Evolutionary conservation across 169 alveolate genomes (phyloP), one percentile per base, ranked within the genome.

Genomic region (Plasmodium berghei): DNA sequence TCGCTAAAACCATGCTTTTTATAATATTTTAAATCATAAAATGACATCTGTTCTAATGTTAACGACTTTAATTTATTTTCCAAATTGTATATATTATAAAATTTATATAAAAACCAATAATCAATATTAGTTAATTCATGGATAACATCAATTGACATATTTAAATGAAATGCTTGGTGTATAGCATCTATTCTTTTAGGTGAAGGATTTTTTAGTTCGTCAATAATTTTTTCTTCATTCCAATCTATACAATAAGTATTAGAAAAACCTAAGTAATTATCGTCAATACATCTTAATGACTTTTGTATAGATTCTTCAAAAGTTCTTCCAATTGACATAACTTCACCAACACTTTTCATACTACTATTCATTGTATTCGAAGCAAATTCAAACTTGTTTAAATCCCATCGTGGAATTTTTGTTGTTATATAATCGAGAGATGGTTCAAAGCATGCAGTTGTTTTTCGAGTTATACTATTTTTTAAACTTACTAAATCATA

Each of bases 391-490:
- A 96, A 96, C 87, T 96, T 96, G 55, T 90, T 89, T 69, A 96
- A 87, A 59, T 96, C 98, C 98, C 98, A 93, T 73, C 96, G 87
- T 54, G 98, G 98, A 22, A 95, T 93, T 91, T 96, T 96, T 9
- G 95, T 95, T 20, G 95, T 96, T 54, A 93, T 89, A 73, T 96
- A 96, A 85, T 96, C 98, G 40, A 96, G 93, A 66, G 96, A 88
- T 14, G 98, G 98, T 88, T 96, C 98, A 88, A 94, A 96, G 91
- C 98, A 96, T 8, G 98, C 98, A 6, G 98, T 95, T 8, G 98
- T 96, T 87, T 90, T 92, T 73, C 87, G 87, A 8, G 98, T 96
- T 64, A 96, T 96, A 14, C 94, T 88, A 75, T 96, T 96, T 62
- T 96, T 74, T 93, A 92, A 71, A 67, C 83, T 90, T 28, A 93